Percentiles rank a stretch among this genome's conserved stretches.
These are phyloP conservation scores for Phtheirospermum japonicum DNA, from an alignment of 257 asterid species.

Conservation along the genomic window DNA sequence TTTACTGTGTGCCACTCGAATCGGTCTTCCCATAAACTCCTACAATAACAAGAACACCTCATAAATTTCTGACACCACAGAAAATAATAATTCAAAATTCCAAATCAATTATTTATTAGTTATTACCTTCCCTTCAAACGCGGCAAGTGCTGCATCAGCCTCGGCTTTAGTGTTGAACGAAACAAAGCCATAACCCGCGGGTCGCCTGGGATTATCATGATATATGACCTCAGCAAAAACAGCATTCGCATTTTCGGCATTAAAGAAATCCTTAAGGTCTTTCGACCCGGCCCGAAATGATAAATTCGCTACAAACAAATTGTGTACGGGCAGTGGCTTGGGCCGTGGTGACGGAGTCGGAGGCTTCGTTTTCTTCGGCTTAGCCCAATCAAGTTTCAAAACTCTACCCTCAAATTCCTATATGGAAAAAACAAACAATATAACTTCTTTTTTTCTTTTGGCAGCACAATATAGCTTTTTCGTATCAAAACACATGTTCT, in stretches of 20 bases:
- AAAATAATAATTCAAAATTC: not conserved
- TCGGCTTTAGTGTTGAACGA: constrained; percentile 74
- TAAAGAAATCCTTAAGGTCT: constrained; percentile 79
- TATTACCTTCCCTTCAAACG: constrained; percentile 73
- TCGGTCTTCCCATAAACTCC: constrained; percentile 86
- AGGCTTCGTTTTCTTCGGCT: constrained; percentile 53
- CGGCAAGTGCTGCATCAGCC: constrained; percentile 62
- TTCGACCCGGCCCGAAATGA: constrained; percentile 64
- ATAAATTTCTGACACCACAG: constrained; percentile 7
- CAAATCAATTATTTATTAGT: not conserved
- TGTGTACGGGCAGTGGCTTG: constrained; percentile 61
- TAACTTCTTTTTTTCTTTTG: too few species aligned
- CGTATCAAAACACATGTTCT: too few species aligned
- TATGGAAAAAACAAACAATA: not conserved
- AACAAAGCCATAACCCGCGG: constrained; percentile 92
- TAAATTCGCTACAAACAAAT: constrained; percentile 70
- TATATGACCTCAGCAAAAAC: constrained; percentile 83
- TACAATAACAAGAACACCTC: constrained; percentile 32
- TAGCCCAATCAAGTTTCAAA: constrained; percentile 80
- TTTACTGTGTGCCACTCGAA: constrained; percentile 69
- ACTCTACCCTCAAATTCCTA: constrained; percentile 81
- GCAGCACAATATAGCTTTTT: too few species aligned
- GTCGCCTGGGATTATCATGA: constrained; percentile 57
- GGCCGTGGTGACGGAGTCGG: constrained; percentile 34
- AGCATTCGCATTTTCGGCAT: constrained; percentile 51